A percentile compares a stretch with the other conserved stretches of the same genome.
These are phyloP conservation scores for Cercospora sp. DNA, from an alignment of 2,329 filamentous ascomycete genomes.

Conservation along the genomic window DNA sequence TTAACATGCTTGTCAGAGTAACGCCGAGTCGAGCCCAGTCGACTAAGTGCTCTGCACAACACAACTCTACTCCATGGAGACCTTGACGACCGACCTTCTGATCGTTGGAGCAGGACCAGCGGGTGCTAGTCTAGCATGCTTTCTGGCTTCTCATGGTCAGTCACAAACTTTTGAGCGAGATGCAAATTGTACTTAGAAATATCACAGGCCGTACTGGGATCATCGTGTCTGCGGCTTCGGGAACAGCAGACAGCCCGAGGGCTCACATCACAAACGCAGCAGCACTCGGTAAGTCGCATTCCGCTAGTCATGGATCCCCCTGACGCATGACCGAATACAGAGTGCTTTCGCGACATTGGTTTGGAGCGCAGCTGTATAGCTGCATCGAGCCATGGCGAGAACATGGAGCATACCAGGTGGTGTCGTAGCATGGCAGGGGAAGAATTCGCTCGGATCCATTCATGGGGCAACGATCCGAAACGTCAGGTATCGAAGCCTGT, in stretches of 20 bases:
- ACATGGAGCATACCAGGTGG: constrained; percentile 47
- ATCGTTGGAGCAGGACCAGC: constrained; percentile 40
- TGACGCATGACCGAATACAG: constrained; percentile 29
- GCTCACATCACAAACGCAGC: constrained; percentile 63
- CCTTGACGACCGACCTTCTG: constrained; percentile 30
- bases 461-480: constrained; percentile 46
- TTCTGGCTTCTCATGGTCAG: constrained; percentile 39
- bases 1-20: too few species aligned
- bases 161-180: constrained; percentile 37
- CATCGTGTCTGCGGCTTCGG: constrained; percentile 52
- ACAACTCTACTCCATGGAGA: too few species aligned
- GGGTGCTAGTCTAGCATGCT: constrained; percentile 37
- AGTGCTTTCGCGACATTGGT: constrained; percentile 49
- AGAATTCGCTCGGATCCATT: constrained; percentile 46
- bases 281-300: constrained; percentile 34
- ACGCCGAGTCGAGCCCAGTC: too few species aligned
- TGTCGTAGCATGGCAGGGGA: constrained; percentile 48
- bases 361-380: constrained; percentile 42
- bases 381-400: constrained; percentile 37
- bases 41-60: too few species aligned
- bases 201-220: constrained; percentile 48
- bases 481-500: constrained; percentile 30
- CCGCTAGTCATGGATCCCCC: too few species aligned
- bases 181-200: too few species aligned
- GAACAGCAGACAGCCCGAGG: constrained; percentile 57